Evolutionary conservation across 768 basidiomycete genomes (phyloP), one percentile per base, ranked within the genome.

Genomic region (Leccinum uliginosum): DNA sequence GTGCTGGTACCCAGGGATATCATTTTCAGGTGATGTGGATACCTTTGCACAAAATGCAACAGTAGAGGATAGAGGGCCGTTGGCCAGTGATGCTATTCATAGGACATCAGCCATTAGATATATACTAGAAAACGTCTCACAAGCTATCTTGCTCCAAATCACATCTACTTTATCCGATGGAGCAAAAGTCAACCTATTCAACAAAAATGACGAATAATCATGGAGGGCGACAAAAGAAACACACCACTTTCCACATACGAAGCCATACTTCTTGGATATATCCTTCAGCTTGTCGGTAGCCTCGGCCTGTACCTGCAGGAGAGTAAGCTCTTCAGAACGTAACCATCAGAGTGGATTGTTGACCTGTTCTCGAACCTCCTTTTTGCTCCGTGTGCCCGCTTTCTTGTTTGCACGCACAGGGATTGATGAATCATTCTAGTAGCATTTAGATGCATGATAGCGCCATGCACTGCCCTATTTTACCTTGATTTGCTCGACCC

Each of bases 321-420:
- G 43, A 29, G 15, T 63, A 23, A 54, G 56, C 44, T 14, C 32
- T 50, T 49, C 4, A 17, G 35, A 29, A 29, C 3, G 6, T 15
- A 61, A 32, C 4, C 3, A 15, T 29, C 0, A 35, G 43, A 24
- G 38, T 10, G 9, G 19, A 24, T n/a, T 19, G 12, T 21, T 55
- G 15, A 87, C 88, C 73, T 84, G 74, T 67, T 90, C 88, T 43
- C 86, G 80, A 7, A 86, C 69, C 68, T 90, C 86, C 67, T 88
- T 90, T 70, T 90, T 91, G 62, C 86, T 86, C 71, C 80, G 85
- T 0, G 77, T 76, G 6, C 87, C 87, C 21, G 83, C 83, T 68
- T 87, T 89, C 71, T 89, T 90, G 65, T 75, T 89, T 6, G 83
- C 78, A 6, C 86, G 83, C 5, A 78, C 54, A 6, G 89, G 88